Base-by-base conservation (phyloP, 495 filamentous ascomycete genomes). In the Ramalina peruviana region DNA sequence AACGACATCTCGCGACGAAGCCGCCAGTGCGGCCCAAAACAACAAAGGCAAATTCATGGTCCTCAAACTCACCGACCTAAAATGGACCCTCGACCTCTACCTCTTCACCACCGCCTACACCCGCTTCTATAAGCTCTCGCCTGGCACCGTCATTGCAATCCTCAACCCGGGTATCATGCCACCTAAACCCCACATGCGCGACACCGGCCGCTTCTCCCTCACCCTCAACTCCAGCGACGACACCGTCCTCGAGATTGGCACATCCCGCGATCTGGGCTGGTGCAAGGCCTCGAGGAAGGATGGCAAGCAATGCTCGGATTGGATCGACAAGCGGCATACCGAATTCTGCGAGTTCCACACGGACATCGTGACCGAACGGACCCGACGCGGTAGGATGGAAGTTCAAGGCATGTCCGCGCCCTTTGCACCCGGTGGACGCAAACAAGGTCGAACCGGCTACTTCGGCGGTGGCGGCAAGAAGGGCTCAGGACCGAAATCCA, bases 311-410 rank as follows among this genome's bases (percentile, higher is more conserved):
- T 99, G 92, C 62, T 76, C 74, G 23, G 67, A 72, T 43, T 99
- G 93, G 93, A 72, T 99, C 30, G 88, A 99, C 61, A 76, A 72
- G 48, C 74, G 86, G 10, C 85, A 86, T 57, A 94, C 88, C 6
- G 83, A 94, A 54, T 87, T 83, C 62, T 99, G 92, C 67, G 85
- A 93, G 53, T 99, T 85, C 56, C 92, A 99, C 59, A 76, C 94
- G 56, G 85, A 94, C 58, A 61, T 81, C 16, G 81, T 83, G 15
- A 64, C 96, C 1, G 76, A 81, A 44, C 85, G 82, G 54, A 79
- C 79, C 3, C 80, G 83, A 39, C 64, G 77, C 3, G 67, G 74
- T 0, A 73, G 93, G 10, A 83, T 90, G 70, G 92, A 94, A 55
- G 75, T 97, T 50, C 90, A 92, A 55, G 73, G 61, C 25, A 66